Conservation (phyloP, 495 filamentous ascomycete species). For the Pyrenula massariospora region DNA sequence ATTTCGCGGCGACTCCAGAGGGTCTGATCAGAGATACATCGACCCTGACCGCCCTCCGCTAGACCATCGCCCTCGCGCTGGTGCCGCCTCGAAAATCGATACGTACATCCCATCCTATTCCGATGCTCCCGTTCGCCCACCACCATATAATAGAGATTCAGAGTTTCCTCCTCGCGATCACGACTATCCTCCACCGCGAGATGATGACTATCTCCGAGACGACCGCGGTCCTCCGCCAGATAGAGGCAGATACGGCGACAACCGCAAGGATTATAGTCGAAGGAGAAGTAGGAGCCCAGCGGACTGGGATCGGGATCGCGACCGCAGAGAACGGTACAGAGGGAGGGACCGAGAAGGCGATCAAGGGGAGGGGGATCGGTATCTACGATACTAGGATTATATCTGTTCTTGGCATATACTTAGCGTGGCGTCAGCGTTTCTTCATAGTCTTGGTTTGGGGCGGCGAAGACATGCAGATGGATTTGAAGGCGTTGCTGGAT, state of each 20-base stretch:
- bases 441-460: too few species aligned
- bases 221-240: slow-evolving; percentile 7
- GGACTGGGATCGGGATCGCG: slow-evolving; percentile 4
- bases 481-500: too few species aligned
- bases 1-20: slow-evolving; percentile 2
- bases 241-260: slow-evolving; percentile 8
- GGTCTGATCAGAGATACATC: neutral
- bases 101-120: slow-evolving; percentile 19
- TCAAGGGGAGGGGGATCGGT: slow-evolving; percentile 6
- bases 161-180: neutral
- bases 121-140: slow-evolving; percentile 5
- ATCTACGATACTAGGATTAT: neutral
- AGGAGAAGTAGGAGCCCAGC: slow-evolving; percentile 17
- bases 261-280: slow-evolving; percentile 10
- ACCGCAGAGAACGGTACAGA: slow-evolving; percentile 17
- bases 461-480: too few species aligned
- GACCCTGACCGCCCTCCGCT: slow-evolving; percentile 2
- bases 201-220: slow-evolving; percentile 11
- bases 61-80: slow-evolving; percentile 1
- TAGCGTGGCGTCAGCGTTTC: neutral
- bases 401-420: neutral
- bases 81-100: slow-evolving; percentile 8
- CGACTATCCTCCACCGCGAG: slow-evolving; percentile 1
- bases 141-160: slow-evolving; percentile 3
- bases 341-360: slow-evolving; percentile 14